phyloP scores from a whole-genome alignment of 1,284 basidiomycete genomes.

The Wolfiporia cocos region DNA sequence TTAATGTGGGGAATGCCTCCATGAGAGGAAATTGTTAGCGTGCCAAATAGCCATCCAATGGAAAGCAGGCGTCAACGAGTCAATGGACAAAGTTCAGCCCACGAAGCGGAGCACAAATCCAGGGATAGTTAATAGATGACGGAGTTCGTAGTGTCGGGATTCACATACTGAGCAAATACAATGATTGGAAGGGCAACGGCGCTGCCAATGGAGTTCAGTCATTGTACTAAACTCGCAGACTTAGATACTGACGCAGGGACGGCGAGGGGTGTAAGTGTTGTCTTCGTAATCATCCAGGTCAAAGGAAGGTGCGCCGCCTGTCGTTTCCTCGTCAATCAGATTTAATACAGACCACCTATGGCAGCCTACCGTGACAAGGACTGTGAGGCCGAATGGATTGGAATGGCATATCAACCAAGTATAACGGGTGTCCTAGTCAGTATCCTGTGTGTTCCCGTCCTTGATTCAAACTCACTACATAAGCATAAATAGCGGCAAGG shows the following conservation, averaged over 20 bases:
- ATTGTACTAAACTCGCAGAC: too few relatives aligned
- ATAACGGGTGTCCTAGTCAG: too few relatives aligned
- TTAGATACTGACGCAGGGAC: constrained; percentile 37
- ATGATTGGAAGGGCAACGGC: constrained; percentile 42
- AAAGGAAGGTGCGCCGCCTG: constrained; percentile 41
- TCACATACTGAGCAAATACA: constrained; percentile 34
- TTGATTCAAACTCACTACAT: constrained; percentile 39
- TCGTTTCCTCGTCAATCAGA: background rate
- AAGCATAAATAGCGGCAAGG: constrained; percentile 40
- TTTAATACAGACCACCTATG: background rate
- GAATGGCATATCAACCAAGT: constrained; percentile 33
- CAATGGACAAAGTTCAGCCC: too few relatives aligned
- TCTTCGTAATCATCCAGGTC: constrained; percentile 39
- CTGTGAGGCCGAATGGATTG: constrained; percentile 41
- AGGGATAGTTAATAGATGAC: too few relatives aligned
- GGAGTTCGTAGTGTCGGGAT: constrained; percentile 19
- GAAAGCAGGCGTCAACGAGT: too few relatives aligned
- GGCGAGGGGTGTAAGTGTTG: constrained; percentile 35
- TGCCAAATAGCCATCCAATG: too few relatives aligned
- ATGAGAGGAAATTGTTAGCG: too few relatives aligned
- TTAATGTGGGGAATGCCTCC: too few relatives aligned
- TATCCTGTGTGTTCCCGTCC: too few relatives aligned
- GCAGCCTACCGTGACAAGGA: constrained; percentile 34
- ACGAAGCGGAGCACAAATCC: too few relatives aligned
- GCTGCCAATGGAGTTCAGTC: too few relatives aligned